Evolutionary conservation across 176 grass and related monocot species (phyloP).

Genomic region (Triticum urartu): DNA sequence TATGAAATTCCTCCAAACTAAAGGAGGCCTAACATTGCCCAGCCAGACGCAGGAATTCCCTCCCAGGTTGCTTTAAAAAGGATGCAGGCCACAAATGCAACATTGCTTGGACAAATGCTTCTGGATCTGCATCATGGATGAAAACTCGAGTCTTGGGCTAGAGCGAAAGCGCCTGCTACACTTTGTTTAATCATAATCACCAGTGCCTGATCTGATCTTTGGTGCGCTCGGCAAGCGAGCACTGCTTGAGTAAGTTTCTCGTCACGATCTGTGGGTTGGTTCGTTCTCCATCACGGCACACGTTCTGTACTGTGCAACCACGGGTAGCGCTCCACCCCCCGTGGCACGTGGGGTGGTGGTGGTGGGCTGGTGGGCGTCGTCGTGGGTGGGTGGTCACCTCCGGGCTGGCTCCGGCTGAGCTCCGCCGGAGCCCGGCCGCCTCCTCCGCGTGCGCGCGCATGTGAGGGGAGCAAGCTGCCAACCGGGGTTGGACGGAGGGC

Average conservation of each 20-base stretch:
- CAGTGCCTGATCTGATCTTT: background rate
- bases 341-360: background rate
- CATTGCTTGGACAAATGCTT: too few species aligned
- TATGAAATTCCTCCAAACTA: too few species aligned
- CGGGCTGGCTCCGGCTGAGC: background rate
- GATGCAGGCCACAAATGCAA: too few species aligned
- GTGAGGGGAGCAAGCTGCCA: conserved; percentile 32
- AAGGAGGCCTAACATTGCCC: too few species aligned
- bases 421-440: background rate
- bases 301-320: background rate
- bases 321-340: background rate
- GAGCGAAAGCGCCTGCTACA: background rate
- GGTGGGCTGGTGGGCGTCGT: background rate
- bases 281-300: background rate
- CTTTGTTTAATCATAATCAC: too few species aligned
- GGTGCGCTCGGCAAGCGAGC: background rate
- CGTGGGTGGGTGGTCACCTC: background rate
- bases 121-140: too few species aligned
- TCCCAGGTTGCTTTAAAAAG: too few species aligned
- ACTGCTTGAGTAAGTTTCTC: too few species aligned
- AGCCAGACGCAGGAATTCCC: too few species aligned
- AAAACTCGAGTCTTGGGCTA: too few species aligned
- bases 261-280: background rate
- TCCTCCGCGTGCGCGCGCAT: conserved; percentile 6
- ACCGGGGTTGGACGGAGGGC: background rate